Evolutionary conservation across 1,139 yeast species (phyloP), one percentile per base, ranked within the genome.

Genomic region (Eremothecium coryli): DNA sequence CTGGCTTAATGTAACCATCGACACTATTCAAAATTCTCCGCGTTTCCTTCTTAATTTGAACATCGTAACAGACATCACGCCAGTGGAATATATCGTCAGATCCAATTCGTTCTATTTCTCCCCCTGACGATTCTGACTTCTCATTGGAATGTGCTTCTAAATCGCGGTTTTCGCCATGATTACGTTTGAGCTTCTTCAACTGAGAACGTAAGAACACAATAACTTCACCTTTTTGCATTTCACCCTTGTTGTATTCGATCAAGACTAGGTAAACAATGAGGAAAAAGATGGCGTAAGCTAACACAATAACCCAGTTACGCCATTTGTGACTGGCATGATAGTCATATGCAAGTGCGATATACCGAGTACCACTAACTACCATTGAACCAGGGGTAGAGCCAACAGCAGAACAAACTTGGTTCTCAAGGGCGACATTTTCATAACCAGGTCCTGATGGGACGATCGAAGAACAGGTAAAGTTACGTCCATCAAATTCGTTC

Each of bases 171-270:
- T 37, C 20, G 8, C 31, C 24, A 18, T 45, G 45, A 33, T 54
- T 44, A 40, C 60, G 58, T 31, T 50, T 52, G 38, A 57, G 40
- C 31, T 54, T 52, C 40, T 52, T 50, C 37, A 61, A 43, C 32
- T 58, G 56, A 4, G 73, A 66, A 33, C 61, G 53, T 37, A 71
- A 73, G 64, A 72, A 80, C 28, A 79, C 67, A 30, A 76, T 65
- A 30, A 78, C 66, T 58, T 81, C 90, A 57, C 90, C 90, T 62
- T 74, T 76, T 50, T 79, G 80, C 61, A 73, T 68, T 18, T 78
- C 70, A 50, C 81, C 81, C 45, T 74, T 73, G 50, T 74, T 73
- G 38, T 60, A 54, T 57, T 76, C 82, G 35, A 72, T 72, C 41
- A 71, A 65, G 9, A 61, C 23, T 45, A 80, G 53, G 47, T 80